Evolutionary conservation across 495 filamentous ascomycete species (phyloP).

Genomic region (Oidiodendron maius): DNA sequence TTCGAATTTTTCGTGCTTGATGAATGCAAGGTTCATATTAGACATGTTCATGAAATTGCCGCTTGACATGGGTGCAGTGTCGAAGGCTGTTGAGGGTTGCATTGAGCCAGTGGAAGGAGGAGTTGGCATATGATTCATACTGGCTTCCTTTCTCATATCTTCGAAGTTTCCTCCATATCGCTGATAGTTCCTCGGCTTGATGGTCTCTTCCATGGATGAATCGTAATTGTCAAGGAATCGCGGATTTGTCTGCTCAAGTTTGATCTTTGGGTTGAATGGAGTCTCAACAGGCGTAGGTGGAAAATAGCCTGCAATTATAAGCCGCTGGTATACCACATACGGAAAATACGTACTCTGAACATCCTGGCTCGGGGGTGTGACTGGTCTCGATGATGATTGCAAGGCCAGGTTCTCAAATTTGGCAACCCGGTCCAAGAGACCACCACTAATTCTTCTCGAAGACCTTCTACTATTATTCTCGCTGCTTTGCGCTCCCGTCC

Average conservation of each 20-base stretch:
- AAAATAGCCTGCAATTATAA: constrained; percentile 33
- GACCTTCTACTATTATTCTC: constrained; percentile 26
- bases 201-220: constrained; percentile 52
- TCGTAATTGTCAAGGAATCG: constrained; percentile 46
- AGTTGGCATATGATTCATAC: constrained; percentile 37
- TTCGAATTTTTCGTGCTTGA: constrained; percentile 43
- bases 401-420: constrained; percentile 43
- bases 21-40: constrained; percentile 43
- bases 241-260: constrained; percentile 28
- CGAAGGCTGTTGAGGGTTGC: constrained; percentile 29
- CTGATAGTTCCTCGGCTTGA: constrained; percentile 36
- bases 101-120: constrained; percentile 30
- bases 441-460: constrained; percentile 44
- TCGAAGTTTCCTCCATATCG: constrained; percentile 31
- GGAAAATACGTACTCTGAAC: constrained; percentile 40
- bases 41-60: constrained; percentile 51
- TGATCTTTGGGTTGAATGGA: constrained; percentile 32
- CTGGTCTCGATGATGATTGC: constrained; percentile 38
- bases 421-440: constrained; percentile 44
- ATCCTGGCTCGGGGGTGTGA: constrained; percentile 53
- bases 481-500: constrained; percentile 2
- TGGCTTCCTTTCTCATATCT: constrained; percentile 22
- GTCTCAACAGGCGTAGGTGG: constrained; percentile 43
- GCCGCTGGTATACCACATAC: constrained; percentile 1
- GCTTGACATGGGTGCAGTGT: constrained; percentile 42